Evolutionary conservation across 768 basidiomycete species (phyloP), one percentile per base, ranked within the genome.

Genomic region (Lactarius pseudohatsudake): DNA sequence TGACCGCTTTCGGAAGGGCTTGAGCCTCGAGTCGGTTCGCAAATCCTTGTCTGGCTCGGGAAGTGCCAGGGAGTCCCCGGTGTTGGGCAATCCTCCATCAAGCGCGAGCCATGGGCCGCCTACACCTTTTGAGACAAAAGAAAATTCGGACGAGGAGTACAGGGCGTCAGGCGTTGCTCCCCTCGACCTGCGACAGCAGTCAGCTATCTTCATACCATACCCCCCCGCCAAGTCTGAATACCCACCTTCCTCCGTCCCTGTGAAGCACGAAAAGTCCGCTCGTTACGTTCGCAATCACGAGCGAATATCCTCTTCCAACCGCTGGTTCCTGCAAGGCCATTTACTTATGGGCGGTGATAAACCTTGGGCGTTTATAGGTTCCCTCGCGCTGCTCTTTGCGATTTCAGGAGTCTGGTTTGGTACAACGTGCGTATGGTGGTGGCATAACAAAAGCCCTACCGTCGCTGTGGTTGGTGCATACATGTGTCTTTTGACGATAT

Each of bases 381-480:
- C 85, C 8, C 77, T 96, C 58, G 73, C 75, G 1, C 62, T 96
- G 26, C 78, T 89, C 32, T 73, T 94, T 30, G 81, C 81, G 2
- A 81, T 98, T 56, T 79, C 91, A 2, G 92, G 87, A 0, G 76
- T 90, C 10, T 99, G 93, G 92, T 86, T 97, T 69, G 91, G 86
- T 11, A 93, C 93, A 30, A 95, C 94, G 0, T 90, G 88, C 56
- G 86, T 89, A 20, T 96, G 89, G 85, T 89, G 96, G 84, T 98
- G 96, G 95, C 78, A 79, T 43, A 80, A 94, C 71, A 81, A 87
- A 65, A 90, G 91, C 58, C 84, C 88, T 7, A 87, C 85, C 5
- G 84, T 88, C 16, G 89, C 90, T 0, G 82, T 80, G 22, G 80
- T 89, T n/a, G 87, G 88, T 56, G 83, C 82, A 62, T 86, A 86